A percentile compares a stretch with the other conserved stretches of the same genome.
Conservation (phyloP, 768 basidiomycete genomes). For the Gautieria morchelliformis region DNA sequence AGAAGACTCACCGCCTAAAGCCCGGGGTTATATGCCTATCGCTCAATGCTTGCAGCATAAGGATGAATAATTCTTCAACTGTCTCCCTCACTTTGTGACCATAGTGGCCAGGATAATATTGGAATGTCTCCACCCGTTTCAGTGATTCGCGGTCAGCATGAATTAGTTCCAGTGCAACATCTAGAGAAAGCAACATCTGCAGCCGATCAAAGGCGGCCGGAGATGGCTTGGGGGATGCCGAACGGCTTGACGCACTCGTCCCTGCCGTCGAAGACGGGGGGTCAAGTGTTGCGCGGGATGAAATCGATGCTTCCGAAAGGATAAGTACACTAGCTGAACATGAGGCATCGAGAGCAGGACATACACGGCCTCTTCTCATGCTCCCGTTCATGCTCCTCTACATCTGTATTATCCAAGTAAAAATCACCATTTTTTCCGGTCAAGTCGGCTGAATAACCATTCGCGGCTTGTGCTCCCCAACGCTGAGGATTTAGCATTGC, state of each 20-base stretch:
- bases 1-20: constrained; percentile 51
- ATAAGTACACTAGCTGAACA: background rate
- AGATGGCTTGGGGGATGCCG: constrained; percentile 11
- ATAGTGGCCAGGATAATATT: constrained; percentile 76
- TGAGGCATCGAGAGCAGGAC: background rate
- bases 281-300: constrained; percentile 2
- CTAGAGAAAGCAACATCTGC: constrained; percentile 85
- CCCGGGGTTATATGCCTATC: constrained; percentile 75
- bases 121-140: constrained; percentile 88
- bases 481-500: constrained; percentile 85
- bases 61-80: constrained; percentile 87
- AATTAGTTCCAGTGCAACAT: constrained; percentile 83
- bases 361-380: background rate
- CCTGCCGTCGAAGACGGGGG: background rate
- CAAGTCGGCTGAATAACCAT: constrained; percentile 5
- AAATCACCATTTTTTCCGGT: background rate
- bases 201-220: constrained; percentile 39
- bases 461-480: constrained; percentile 37
- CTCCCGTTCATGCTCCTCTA: background rate
- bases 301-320: constrained; percentile 6
- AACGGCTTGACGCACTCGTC: constrained; percentile 15
- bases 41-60: constrained; percentile 68
- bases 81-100: constrained; percentile 86
- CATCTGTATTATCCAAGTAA: constrained; percentile 5
- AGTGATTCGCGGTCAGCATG: constrained; percentile 86